Percentiles rank a stretch among this genome's conserved stretches.
phyloP scores from a whole-genome alignment of 495 filamentous ascomycete genomes.

The Podospora pseudocomata region DNA sequence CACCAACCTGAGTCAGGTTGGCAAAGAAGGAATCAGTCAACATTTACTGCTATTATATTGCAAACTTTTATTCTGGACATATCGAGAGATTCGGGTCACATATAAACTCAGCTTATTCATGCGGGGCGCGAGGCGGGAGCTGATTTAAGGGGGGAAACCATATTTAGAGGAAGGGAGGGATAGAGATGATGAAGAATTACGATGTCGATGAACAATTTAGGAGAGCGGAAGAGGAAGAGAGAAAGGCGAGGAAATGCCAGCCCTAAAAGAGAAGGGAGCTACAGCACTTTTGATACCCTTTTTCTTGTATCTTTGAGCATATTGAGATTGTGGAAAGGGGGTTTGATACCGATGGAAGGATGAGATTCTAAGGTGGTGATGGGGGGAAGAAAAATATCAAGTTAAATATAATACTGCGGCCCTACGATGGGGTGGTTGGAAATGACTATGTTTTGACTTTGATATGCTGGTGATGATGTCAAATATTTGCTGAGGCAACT shows the following conservation, averaged over 20 bases:
- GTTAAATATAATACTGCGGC: too few species aligned
- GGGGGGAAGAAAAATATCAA: neutral
- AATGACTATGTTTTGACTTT: too few species aligned
- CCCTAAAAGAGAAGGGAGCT: neutral
- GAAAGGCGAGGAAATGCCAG: neutral
- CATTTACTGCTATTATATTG: neutral
- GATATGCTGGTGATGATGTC: too few species aligned
- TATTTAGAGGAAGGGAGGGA: neutral
- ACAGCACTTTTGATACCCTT: neutral
- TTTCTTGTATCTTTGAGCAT: neutral
- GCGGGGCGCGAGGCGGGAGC: neutral
- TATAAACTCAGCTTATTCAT: neutral
- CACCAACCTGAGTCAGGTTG: neutral
- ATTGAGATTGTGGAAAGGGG: neutral
- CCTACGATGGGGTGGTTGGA: too few species aligned
- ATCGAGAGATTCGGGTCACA: neutral
- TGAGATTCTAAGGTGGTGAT: neutral
- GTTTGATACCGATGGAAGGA: neutral
- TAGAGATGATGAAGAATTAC: neutral
- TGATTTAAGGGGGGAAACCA: neutral
- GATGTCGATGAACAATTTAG: neutral
- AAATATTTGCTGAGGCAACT: too few species aligned
- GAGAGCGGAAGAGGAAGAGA: neutral
- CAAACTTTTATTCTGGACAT: neutral
- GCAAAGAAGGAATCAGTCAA: neutral